Percentiles rank a stretch among this genome's conserved stretches.
phyloP scores from a whole-genome alignment of 805 yeast species.

The Wickerhamomyces pijperi region DNA sequence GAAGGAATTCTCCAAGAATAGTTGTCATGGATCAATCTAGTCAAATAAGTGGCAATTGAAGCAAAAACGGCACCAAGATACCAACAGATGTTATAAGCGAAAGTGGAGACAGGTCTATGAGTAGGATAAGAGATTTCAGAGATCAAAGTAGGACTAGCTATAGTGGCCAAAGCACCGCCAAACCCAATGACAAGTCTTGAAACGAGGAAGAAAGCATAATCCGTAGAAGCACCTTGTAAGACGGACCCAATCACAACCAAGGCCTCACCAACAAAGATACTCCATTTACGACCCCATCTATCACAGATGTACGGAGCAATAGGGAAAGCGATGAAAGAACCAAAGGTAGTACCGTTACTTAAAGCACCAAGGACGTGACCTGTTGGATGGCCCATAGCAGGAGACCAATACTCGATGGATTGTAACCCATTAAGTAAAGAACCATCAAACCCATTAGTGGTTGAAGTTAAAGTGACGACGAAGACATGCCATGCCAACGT shows the following conservation, averaged over 20 bases:
- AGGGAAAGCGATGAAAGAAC: constrained; percentile 22
- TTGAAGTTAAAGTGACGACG: constrained; percentile 32
- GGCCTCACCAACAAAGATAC: constrained; percentile 10
- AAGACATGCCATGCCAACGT: constrained; percentile 25
- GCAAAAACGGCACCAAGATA: constrained; percentile 42
- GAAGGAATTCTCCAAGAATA: constrained; percentile 48
- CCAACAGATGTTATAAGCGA: constrained; percentile 39
- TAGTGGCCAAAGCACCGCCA: constrained; percentile 31
- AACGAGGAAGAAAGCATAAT: constrained; percentile 13
- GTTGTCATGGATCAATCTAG: constrained; percentile 18
- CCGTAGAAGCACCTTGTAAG: constrained; percentile 19
- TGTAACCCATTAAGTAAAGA: constrained; percentile 40
- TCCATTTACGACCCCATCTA: constrained; percentile 28
- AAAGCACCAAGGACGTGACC: constrained; percentile 29
- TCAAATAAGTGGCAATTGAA: constrained; percentile 12
- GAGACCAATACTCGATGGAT: constrained; percentile 26
- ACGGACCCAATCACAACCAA: constrained; percentile 14
- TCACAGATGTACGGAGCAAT: constrained; percentile 23
- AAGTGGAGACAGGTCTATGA: constrained; percentile 28
- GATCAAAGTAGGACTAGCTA: constrained; percentile 36
- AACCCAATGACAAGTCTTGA: constrained; percentile 36
- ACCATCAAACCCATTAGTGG: constrained; percentile 36
- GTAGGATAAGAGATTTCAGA: constrained; percentile 40
- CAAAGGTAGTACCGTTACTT: constrained; percentile 29
- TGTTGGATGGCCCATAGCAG: constrained; percentile 26